These are phyloP conservation scores for Limnanthes douglasii DNA, from an alignment of 345 rosid genomes.

Conservation along the genomic window DNA sequence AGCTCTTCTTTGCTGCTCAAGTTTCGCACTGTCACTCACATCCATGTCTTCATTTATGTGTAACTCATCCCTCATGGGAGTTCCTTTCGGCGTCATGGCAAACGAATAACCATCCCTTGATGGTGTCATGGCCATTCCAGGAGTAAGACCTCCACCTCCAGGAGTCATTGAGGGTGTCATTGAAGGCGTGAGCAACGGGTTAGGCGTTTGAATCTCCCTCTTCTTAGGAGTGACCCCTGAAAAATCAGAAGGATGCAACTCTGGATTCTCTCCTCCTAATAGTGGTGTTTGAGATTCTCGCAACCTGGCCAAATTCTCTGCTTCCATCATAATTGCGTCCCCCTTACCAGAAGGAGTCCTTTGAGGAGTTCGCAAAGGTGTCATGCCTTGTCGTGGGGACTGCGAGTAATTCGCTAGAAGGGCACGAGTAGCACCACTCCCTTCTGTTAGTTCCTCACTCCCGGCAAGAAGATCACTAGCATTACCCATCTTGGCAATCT, in stretches of 20 bases:
- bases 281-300: constrained; percentile 98
- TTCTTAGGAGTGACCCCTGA: constrained; percentile 96
- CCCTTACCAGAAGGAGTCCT: constrained; percentile 97
- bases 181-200: constrained; percentile 82
- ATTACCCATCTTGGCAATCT: constrained; percentile 98
- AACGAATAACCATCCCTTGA: constrained; percentile 73
- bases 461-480: constrained; percentile 79
- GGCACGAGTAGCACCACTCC: constrained; percentile 88
- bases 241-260: constrained; percentile 97
- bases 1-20: constrained; percentile 67
- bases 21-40: constrained; percentile 52
- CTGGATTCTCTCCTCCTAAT: constrained; percentile 96
- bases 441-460: constrained; percentile 75
- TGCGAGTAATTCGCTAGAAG: constrained; percentile 88
- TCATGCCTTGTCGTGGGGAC: constrained; percentile 80
- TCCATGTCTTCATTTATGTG: constrained; percentile 92
- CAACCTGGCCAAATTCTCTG: constrained; percentile 89
- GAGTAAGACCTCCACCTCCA: constrained; percentile 65
- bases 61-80: constrained; percentile 95
- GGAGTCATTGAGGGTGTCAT: constrained; percentile 93
- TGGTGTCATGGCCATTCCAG: constrained; percentile 89
- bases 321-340: constrained; percentile 99
- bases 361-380: constrained; percentile 85
- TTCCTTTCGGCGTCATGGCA: constrained; percentile 81
- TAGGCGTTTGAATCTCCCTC: constrained; percentile 83